Evolutionary conservation across 2,329 filamentous ascomycete species (phyloP), one percentile per base, ranked within the genome.

Genomic region (Aspergillus sp.): DNA sequence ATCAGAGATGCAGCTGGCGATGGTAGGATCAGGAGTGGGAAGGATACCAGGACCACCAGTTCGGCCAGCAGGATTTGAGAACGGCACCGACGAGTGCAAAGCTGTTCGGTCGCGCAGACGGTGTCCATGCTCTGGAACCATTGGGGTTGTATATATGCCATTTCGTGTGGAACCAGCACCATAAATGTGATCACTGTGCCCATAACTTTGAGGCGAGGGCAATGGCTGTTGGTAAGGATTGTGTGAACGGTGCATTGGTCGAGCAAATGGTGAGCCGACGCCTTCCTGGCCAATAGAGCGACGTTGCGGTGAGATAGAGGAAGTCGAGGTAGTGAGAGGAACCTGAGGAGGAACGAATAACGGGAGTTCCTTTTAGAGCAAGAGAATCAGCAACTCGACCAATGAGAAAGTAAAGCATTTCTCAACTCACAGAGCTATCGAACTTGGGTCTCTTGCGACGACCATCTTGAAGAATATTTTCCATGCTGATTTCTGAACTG

Each of bases 401-500:
- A 6, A 44, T 40, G 45, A 17, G 60, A 19, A 59, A 63, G 69
- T 60, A 66, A 27, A 39, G 33, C 14, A 47, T n/a, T 40, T 49
- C 44, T 51, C 35, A 58, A 83, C 93, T 87, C 89, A 98, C 93
- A 77, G 93, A 97, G 80, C 93, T 98, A 76, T 98, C 93, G 79
- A 88, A 88, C 77, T 96, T 97, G 68, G 93, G 91, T 71, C 92
- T 87, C 82, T 98, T 97, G 72, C 95, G 88, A 75, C 95, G 89
- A 65, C 93, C 93, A 71, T 96, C 95, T 77, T 98, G 93, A 61
- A 99, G 90, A 75, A 99, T 98, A 73, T 99, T 99, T 67, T 97
- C 93, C 66, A 97, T 86, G 73, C 93, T 98, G 71, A 99, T 99
- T 67, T 99, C 95, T 15, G 95, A 96, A 73, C 91, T 97, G 49